Percentiles rank a stretch among this genome's conserved stretches.
phyloP scores from a whole-genome alignment of 805 yeast species.

The Suhomyces vadensis region DNA sequence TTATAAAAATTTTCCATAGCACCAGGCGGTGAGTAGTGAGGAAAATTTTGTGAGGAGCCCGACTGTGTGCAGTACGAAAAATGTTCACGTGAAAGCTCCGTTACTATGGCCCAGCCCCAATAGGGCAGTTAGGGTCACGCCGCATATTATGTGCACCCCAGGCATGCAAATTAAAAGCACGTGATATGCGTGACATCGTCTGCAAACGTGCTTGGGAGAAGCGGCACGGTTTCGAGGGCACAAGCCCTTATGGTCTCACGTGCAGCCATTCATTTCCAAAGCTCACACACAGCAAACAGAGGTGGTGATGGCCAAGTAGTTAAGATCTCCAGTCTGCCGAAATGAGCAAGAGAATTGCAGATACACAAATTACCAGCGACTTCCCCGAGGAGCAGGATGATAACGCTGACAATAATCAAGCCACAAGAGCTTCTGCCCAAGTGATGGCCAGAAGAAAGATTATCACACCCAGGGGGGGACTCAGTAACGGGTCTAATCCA shows the following conservation, averaged over 20 bases:
- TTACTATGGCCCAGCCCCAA: background rate
- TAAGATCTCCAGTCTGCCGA: background rate
- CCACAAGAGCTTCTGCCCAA: slow-evolving; percentile 55
- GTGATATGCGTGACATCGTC: background rate
- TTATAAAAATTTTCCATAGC: slow-evolving; percentile 16
- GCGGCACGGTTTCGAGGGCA: slow-evolving; percentile 5
- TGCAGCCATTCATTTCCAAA: background rate
- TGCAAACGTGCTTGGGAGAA: background rate
- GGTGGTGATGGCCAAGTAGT: background rate
- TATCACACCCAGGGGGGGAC: slow-evolving; percentile 49
- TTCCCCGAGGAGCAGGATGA: slow-evolving; percentile 35
- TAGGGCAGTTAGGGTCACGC: background rate
- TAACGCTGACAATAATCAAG: slow-evolving; percentile 27
- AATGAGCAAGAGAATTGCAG: slow-evolving; percentile 72
- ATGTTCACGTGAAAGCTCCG: background rate
- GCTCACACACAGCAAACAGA: slow-evolving; percentile 9
- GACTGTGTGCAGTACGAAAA: background rate
- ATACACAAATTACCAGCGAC: slow-evolving; percentile 62
- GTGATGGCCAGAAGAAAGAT: slow-evolving; percentile 71
- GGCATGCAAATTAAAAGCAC: background rate
- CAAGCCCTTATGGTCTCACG: slow-evolving; percentile 12
- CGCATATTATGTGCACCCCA: background rate
- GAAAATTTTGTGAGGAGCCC: background rate
- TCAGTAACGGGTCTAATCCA: background rate
- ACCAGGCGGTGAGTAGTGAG: background rate